These are phyloP conservation scores for Penicillium lividum DNA, from an alignment of 495 filamentous ascomycete species.

Conservation along the genomic window DNA sequence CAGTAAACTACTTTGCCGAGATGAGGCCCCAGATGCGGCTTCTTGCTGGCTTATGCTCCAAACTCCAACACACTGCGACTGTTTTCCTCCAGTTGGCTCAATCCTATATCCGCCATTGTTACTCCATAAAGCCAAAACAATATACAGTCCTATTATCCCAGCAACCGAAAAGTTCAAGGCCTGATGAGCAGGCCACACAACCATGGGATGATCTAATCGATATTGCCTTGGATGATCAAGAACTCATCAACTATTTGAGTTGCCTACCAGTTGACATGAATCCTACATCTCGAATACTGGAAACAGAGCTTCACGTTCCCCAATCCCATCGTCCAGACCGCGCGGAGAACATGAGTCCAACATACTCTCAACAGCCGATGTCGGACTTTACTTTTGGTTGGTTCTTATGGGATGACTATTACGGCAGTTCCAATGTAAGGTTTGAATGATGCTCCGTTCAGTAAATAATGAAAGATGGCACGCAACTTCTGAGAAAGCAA, in stretches of 20 bases:
- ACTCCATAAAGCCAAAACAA: neutral
- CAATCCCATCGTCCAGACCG: neutral
- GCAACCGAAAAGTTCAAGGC: too few relatives aligned
- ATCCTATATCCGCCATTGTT: neutral
- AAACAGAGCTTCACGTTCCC: slow-evolving; percentile 6
- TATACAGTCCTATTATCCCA: neutral
- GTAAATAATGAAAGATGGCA: neutral
- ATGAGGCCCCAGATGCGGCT: slow-evolving; percentile 16
- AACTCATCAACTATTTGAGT: slow-evolving; percentile 5
- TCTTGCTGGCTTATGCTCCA: slow-evolving; percentile 8
- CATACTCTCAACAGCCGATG: slow-evolving; percentile 2
- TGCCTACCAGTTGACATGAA: slow-evolving; percentile 16
- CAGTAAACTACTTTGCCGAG: slow-evolving; percentile 10
- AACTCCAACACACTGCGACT: slow-evolving; percentile 12
- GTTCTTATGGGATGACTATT: slow-evolving; percentile 16
- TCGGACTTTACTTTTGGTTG: slow-evolving; percentile 13
- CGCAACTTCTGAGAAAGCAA: too few relatives aligned
- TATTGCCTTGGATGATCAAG: neutral
- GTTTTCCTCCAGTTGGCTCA: slow-evolving; percentile 18
- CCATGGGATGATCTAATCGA: neutral
- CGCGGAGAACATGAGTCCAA: neutral
- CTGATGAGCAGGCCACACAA: neutral
- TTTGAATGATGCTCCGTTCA: neutral
- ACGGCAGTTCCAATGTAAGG: neutral
- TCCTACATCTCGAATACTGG: slow-evolving; percentile 5